A percentile compares a stretch with the other conserved stretches of the same genome.
phyloP scores from a whole-genome alignment of 108 stramenopile species.

The Stephanodiscus triporus region DNA sequence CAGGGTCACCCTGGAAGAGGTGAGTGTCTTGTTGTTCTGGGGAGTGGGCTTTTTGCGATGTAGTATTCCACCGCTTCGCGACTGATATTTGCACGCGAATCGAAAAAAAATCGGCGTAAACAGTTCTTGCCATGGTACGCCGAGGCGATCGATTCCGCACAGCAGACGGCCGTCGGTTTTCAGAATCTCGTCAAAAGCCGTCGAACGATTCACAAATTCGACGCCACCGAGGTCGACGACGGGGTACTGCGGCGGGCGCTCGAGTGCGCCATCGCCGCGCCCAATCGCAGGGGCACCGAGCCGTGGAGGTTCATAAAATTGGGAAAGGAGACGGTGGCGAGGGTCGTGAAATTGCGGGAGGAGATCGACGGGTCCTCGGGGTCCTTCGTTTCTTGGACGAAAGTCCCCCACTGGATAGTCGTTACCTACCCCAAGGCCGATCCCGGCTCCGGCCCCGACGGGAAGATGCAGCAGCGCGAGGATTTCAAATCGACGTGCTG shows the following conservation, averaged over 20 bases:
- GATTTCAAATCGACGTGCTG: slow-evolving; percentile 67
- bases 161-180: slow-evolving; percentile 48
- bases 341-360: slow-evolving; percentile 51
- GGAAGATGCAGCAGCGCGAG: slow-evolving; percentile 50
- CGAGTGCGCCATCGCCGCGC: slow-evolving; percentile 75
- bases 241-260: slow-evolving; percentile 63
- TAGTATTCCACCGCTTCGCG: not conserved
- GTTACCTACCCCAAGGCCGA: slow-evolving; percentile 51
- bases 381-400: slow-evolving; percentile 56
- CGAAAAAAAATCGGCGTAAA: not conserved
- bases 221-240: slow-evolving; percentile 64
- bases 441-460: slow-evolving; percentile 49
- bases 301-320: slow-evolving; percentile 75
- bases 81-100: not conserved
- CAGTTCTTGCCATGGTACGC: slow-evolving; percentile 72
- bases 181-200: slow-evolving; percentile 60
- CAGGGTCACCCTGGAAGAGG: slow-evolving; percentile 53
- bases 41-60: not conserved
- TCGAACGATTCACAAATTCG: slow-evolving; percentile 66
- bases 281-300: slow-evolving; percentile 63
- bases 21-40: not conserved
- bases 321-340: slow-evolving; percentile 61
- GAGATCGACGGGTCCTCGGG: slow-evolving; percentile 18
- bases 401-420: slow-evolving; percentile 72
- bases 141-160: slow-evolving; percentile 61